Evolutionary conservation across 208 protist genomes (phyloP).

Genomic region (Novymonas esmeraldas): DNA sequence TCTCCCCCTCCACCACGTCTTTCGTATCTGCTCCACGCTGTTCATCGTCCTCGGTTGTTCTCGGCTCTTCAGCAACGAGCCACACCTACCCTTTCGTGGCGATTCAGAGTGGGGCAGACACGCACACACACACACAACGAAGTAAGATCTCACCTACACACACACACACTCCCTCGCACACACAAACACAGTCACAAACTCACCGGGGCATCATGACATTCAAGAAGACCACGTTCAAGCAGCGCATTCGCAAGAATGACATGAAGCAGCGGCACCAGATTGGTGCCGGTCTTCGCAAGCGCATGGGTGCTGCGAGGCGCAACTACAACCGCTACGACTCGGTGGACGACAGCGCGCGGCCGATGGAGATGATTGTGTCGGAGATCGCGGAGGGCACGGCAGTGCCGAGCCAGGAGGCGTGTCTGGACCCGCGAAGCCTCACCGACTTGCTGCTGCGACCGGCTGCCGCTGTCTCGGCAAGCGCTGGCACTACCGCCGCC

Average conservation of each 20-base stretch:
- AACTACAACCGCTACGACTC: constrained; percentile 72
- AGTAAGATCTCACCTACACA: no score
- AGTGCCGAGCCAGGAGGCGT: constrained; percentile 54
- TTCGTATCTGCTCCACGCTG: no score
- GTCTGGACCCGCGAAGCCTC: constrained; percentile 72
- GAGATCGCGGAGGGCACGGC: constrained; percentile 70
- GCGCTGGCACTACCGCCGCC: background rate
- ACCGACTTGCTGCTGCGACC: constrained; percentile 69
- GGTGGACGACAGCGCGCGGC: constrained; percentile 48
- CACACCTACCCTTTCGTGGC: no score
- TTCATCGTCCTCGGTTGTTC: no score
- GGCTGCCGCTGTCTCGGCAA: background rate
- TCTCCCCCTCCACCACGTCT: no score
- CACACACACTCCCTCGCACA: no score
- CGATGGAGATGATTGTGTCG: constrained; percentile 65
- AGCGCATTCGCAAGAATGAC: constrained; percentile 79
- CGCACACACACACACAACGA: no score
- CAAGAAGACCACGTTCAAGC: constrained; percentile 82
- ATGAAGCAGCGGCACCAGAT: constrained; percentile 68
- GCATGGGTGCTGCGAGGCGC: constrained; percentile 54
- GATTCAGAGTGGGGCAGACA: no score
- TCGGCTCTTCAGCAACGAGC: no score
- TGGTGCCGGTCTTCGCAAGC: constrained; percentile 57
- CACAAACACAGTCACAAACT: background rate
- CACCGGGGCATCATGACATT: constrained; percentile 14